Conservation (phyloP, 129 eudicot genomes). For the Solidago caesia region DNA sequence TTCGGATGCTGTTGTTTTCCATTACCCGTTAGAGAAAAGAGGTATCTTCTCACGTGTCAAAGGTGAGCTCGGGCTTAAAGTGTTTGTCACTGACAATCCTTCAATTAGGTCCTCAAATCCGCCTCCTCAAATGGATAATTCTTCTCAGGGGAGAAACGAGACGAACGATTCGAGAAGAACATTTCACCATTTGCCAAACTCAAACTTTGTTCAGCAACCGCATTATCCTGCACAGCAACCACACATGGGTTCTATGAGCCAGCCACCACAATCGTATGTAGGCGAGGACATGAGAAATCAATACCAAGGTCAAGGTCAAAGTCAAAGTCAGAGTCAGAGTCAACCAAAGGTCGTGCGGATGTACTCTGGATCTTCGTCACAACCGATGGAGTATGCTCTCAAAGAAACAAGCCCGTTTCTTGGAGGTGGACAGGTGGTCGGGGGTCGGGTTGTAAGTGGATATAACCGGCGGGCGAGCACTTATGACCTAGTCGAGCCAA, state of each 20-base stretch:
- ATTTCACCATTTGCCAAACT: conserved; percentile 58
- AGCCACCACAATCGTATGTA: conserved; percentile 46
- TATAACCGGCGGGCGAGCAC: conserved; percentile 52
- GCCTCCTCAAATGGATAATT: conserved; percentile 45
- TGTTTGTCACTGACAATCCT: conserved; percentile 67
- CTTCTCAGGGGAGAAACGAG: conserved; percentile 38
- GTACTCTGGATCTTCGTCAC: conserved; percentile 54
- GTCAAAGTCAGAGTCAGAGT: conserved; percentile 24
- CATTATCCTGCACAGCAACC: conserved; percentile 30
- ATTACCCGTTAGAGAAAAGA: conserved; percentile 79
- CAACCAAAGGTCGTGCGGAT: conserved; percentile 42
- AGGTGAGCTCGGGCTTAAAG: conserved; percentile 85
- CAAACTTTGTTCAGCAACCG: conserved; percentile 37
- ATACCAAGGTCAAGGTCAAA: conserved; percentile 33
- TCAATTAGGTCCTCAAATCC: conserved; percentile 47
- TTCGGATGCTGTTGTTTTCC: conserved; percentile 73
- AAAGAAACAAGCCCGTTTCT: conserved; percentile 84
- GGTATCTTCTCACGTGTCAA: conserved; percentile 61
- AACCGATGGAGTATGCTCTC: conserved; percentile 57
- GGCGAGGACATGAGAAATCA: conserved; percentile 52
- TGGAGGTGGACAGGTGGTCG: conserved; percentile 73
- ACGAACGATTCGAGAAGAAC: conserved; percentile 41
- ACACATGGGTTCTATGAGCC: conserved; percentile 31
- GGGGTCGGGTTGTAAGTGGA: conserved; percentile 67
- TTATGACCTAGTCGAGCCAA: conserved; percentile 83